Conservation (phyloP, 768 basidiomycete genomes). For the Suillus discolor region DNA sequence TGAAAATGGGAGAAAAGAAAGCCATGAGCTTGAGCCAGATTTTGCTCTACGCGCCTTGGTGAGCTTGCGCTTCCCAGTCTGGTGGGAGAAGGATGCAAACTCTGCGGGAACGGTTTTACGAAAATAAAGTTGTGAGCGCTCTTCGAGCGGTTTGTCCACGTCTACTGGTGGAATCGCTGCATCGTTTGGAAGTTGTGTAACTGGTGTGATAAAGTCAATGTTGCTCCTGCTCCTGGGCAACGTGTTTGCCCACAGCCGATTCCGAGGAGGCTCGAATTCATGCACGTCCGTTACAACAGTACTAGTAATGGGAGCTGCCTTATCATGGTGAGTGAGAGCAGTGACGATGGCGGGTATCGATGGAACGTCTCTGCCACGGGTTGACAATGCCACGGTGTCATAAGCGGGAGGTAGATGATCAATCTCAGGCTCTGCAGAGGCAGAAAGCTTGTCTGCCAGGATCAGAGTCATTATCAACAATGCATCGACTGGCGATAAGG, state of each 20-base stretch:
- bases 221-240: slow-evolving; percentile 4
- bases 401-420: slow-evolving; percentile 1
- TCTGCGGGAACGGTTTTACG: neutral
- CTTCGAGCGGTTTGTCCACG: neutral
- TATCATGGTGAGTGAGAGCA: neutral
- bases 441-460: neutral
- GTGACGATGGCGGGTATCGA: neutral
- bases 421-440: neutral
- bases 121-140: neutral
- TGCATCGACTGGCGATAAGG: neutral
- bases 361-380: neutral
- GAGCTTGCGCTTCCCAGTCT: neutral
- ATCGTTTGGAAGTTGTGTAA: neutral
- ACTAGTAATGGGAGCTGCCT: neutral
- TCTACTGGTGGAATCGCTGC: neutral
- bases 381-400: neutral
- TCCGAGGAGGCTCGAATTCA: neutral
- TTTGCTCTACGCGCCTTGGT: neutral
- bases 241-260: neutral
- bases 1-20: slow-evolving; percentile 30
- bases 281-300: neutral
- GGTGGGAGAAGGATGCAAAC: neutral
- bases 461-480: neutral
- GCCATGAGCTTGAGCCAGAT: slow-evolving; percentile 23
- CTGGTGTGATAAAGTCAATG: neutral